Evolutionary conservation across 2,329 filamentous ascomycete species (phyloP).

Genomic region (Cadophora sp.): DNA sequence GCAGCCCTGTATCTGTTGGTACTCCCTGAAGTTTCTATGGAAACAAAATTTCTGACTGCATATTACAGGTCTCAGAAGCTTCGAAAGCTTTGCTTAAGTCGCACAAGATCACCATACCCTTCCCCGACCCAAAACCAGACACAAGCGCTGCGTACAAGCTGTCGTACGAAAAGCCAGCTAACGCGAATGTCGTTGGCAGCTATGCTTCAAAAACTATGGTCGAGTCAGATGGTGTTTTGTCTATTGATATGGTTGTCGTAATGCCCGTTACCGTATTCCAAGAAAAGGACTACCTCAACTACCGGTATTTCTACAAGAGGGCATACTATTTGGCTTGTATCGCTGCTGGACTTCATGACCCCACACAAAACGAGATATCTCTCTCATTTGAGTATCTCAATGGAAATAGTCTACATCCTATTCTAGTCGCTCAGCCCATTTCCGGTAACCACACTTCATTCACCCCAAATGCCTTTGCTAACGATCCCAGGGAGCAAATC

Average conservation of each 20-base stretch:
- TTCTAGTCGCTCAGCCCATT: conserved; percentile 57
- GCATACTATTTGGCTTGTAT: conserved; percentile 90
- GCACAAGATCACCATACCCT: conserved; percentile 77
- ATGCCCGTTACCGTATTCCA: conserved; percentile 85
- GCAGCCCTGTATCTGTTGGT: conserved; percentile 53
- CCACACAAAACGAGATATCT: conserved; percentile 59
- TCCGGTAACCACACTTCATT: conserved; percentile 26
- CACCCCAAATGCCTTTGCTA: not conserved
- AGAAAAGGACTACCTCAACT: conserved; percentile 91
- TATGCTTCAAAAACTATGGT: conserved; percentile 79
- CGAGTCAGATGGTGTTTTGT: conserved; percentile 63
- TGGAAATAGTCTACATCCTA: conserved; percentile 78
- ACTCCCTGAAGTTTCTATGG: conserved; percentile 18
- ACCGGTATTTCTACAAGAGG: conserved; percentile 93
- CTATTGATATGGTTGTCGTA: conserved; percentile 83
- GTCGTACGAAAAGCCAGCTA: conserved; percentile 75
- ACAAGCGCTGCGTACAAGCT: conserved; percentile 84
- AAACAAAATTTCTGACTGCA: not conserved
- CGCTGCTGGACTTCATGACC: conserved; percentile 70
- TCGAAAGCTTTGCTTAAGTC: conserved; percentile 69
- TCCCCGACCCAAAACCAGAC: conserved; percentile 79
- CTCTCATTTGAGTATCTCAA: conserved; percentile 71
- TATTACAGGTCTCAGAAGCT: conserved; percentile 70
- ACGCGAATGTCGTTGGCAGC: conserved; percentile 88
- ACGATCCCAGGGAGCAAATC: conserved; percentile 40